phyloP scores from a whole-genome alignment of 2,329 filamentous ascomycete genomes.

The Orbilia oligospora region DNA sequence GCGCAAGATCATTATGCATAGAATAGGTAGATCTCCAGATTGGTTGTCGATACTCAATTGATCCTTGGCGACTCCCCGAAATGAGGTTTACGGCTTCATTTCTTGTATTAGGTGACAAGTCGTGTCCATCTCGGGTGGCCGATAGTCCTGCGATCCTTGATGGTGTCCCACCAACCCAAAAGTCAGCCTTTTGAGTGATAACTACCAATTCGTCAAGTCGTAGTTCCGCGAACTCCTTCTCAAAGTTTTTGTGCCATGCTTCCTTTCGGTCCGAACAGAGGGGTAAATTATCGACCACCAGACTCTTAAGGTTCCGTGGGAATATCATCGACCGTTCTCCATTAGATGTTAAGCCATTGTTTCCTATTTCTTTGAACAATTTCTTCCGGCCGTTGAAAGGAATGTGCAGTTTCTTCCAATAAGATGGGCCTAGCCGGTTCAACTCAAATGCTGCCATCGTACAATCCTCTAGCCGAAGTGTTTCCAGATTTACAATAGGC shows the following conservation, averaged over 20 bases:
- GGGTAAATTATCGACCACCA: constrained; percentile 52
- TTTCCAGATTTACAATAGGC: constrained; percentile 32
- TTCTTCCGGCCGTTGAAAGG: constrained; percentile 58
- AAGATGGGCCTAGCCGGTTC: constrained; percentile 39
- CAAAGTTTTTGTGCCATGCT: constrained; percentile 54
- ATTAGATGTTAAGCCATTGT: background rate
- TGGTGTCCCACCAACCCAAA: constrained; percentile 39
- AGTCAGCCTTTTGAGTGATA: constrained; percentile 43
- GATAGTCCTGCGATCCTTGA: constrained; percentile 3
- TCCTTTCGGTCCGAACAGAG: constrained; percentile 44
- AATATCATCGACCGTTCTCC: constrained; percentile 29
- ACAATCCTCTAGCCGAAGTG: constrained; percentile 47
- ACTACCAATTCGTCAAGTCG: constrained; percentile 51
- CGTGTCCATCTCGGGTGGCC: constrained; percentile 34
- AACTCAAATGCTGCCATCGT: constrained; percentile 45
- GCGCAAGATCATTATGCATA: background rate
- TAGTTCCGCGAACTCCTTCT: constrained; percentile 35
- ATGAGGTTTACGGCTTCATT: constrained; percentile 52
- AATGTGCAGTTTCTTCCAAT: constrained; percentile 33
- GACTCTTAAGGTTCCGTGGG: constrained; percentile 52
- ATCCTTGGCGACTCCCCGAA: background rate
- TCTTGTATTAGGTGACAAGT: constrained; percentile 47
- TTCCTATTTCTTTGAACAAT: constrained; percentile 36
- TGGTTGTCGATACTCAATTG: background rate
- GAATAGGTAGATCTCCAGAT: background rate